These are phyloP conservation scores for Prorocentrum cordatum DNA, from an alignment of 169 alveolate genomes.

Conservation along the genomic window DNA sequence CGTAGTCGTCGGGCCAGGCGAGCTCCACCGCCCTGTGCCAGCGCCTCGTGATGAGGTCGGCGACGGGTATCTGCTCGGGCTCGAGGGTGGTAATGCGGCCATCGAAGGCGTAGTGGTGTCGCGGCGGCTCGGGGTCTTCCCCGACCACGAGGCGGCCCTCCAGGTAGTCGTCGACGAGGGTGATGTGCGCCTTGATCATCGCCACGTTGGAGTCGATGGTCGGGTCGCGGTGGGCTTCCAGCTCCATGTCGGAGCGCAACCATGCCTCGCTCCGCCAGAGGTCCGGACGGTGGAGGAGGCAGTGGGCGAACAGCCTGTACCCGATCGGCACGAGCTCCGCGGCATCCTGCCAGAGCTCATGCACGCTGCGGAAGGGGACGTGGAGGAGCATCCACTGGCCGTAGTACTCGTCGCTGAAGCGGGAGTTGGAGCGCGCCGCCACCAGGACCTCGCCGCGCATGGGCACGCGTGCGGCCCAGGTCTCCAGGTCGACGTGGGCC, in stretches of 20 bases:
- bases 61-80: background rate
- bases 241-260: background rate
- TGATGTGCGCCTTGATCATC: background rate
- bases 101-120: background rate
- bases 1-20: background rate
- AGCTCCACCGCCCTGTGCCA: background rate
- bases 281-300: background rate
- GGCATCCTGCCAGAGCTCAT: background rate
- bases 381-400: constrained; percentile 14
- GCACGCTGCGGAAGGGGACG: background rate
- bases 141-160: background rate
- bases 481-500: too few relatives aligned
- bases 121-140: background rate
- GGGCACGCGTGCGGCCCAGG: too few relatives aligned
- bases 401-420: background rate
- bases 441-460: constrained; percentile 12
- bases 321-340: background rate
- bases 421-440: background rate
- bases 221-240: background rate
- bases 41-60: background rate
- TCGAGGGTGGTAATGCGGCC: background rate
- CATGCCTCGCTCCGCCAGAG: background rate
- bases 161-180: background rate
- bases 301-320: background rate
- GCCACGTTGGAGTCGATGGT: background rate